These are phyloP conservation scores for Penicillium desertorum DNA, from an alignment of 495 filamentous ascomycete genomes.

Conservation along the genomic window DNA sequence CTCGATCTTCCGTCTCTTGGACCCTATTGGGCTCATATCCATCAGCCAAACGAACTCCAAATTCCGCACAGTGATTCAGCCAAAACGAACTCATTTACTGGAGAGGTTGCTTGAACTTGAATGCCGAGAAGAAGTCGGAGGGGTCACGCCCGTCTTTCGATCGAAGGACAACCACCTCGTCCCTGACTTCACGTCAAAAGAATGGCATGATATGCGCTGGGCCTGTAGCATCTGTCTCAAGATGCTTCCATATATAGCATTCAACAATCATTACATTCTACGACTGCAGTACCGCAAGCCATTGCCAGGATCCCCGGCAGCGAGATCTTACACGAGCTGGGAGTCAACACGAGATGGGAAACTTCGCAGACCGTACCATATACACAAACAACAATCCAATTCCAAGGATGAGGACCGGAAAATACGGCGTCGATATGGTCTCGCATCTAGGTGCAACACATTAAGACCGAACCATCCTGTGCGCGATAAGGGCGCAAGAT, in stretches of 20 bases:
- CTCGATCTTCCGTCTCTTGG: constrained; percentile 13
- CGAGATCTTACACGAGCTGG: constrained; percentile 12
- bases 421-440: constrained; percentile 1
- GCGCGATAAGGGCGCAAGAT: not conserved
- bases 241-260: constrained; percentile 11
- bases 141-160: not conserved
- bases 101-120: constrained; percentile 18
- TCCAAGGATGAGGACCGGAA: not conserved
- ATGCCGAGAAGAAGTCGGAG: constrained; percentile 10
- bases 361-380: not conserved
- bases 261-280: constrained; percentile 11
- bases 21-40: constrained; percentile 16
- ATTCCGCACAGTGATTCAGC: constrained; percentile 13
- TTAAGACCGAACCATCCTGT: not conserved
- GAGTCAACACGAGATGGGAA: not conserved
- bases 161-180: not conserved
- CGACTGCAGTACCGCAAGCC: constrained; percentile 18
- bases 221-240: constrained; percentile 15
- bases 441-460: not conserved
- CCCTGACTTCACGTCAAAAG: constrained; percentile 4
- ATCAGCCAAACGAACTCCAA: constrained; percentile 12
- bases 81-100: constrained; percentile 8
- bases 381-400: not conserved
- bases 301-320: constrained; percentile 9
- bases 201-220: constrained; percentile 19